phyloP scores from a whole-genome alignment of 371 early-diverging fungal species.

The Mucor irregularis region DNA sequence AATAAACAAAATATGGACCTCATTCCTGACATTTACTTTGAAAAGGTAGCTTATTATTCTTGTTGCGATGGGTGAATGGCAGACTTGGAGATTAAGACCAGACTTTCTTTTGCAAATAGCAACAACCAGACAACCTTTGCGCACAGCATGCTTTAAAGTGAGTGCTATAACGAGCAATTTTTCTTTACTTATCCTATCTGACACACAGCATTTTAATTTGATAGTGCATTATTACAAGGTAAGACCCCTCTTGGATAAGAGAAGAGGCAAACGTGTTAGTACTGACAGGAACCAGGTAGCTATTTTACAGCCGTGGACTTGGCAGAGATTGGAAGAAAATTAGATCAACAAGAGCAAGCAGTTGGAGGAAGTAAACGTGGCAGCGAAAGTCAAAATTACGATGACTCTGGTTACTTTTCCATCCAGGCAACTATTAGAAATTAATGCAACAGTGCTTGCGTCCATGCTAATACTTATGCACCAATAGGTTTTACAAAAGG shows the following conservation, averaged over 20 bases:
- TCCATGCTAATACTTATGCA: not conserved
- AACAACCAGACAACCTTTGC: constrained; percentile 78
- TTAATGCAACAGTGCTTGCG: not conserved
- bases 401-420: constrained; percentile 81
- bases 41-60: constrained; percentile 43
- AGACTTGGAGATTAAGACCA: too few species aligned
- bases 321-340: constrained; percentile 60
- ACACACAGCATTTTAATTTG: not conserved
- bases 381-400: constrained; percentile 65
- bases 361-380: constrained; percentile 25
- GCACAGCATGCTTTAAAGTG: constrained; percentile 77
- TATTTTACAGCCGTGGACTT: constrained; percentile 79
- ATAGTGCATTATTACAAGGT: constrained; percentile 60
- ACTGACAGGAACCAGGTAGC: constrained; percentile 23
- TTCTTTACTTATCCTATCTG: not conserved
- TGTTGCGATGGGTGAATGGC: not conserved
- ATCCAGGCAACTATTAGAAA: constrained; percentile 52
- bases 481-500: constrained; percentile 69
- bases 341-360: constrained; percentile 50
- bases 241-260: not conserved
- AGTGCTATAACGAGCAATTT: not conserved
- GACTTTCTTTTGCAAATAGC: not conserved
- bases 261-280: not conserved
- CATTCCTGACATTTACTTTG: constrained; percentile 60
- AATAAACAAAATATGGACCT: constrained; percentile 67